These are phyloP conservation scores for Mucor saturninus DNA, from an alignment of 371 early-diverging fungal species.

Conservation along the genomic window DNA sequence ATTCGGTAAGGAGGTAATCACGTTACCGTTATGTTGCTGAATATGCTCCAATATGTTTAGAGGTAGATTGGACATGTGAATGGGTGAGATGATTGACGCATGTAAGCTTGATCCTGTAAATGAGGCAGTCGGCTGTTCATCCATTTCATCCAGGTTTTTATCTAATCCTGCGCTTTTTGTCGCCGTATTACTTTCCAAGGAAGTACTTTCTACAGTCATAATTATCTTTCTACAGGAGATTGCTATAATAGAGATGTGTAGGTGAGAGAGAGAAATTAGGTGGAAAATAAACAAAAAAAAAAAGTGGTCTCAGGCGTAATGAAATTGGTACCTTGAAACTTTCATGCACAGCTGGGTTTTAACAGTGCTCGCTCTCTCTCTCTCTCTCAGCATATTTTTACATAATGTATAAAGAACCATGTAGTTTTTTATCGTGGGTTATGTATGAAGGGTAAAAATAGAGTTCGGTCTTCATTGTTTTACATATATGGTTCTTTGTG, in stretches of 20 bases:
- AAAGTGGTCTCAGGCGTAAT: slow-evolving; percentile 6
- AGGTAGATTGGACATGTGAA: slow-evolving; percentile 1
- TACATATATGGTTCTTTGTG: too few relatives aligned
- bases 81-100: slow-evolving; percentile 1
- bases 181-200: not conserved
- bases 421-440: too few relatives aligned
- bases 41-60: slow-evolving; percentile 7
- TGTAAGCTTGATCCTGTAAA: slow-evolving; percentile 6
- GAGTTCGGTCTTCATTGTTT: too few relatives aligned
- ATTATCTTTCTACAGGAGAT: not conserved
- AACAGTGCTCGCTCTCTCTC: too few relatives aligned
- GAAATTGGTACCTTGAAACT: not conserved
- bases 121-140: slow-evolving; percentile 2
- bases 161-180: not conserved
- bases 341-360: not conserved
- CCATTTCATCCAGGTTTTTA: not conserved
- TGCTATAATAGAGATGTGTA: not conserved
- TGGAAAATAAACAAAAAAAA: slow-evolving; percentile 1
- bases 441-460: too few relatives aligned
- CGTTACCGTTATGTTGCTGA: slow-evolving; percentile 7
- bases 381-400: too few relatives aligned
- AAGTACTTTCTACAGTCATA: not conserved
- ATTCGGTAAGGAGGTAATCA: slow-evolving; percentile 6
- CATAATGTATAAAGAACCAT: too few relatives aligned
- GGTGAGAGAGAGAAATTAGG: not conserved